These are phyloP conservation scores for Punctularia strigosozonata DNA, from an alignment of 768 basidiomycete genomes.

Conservation along the genomic window DNA sequence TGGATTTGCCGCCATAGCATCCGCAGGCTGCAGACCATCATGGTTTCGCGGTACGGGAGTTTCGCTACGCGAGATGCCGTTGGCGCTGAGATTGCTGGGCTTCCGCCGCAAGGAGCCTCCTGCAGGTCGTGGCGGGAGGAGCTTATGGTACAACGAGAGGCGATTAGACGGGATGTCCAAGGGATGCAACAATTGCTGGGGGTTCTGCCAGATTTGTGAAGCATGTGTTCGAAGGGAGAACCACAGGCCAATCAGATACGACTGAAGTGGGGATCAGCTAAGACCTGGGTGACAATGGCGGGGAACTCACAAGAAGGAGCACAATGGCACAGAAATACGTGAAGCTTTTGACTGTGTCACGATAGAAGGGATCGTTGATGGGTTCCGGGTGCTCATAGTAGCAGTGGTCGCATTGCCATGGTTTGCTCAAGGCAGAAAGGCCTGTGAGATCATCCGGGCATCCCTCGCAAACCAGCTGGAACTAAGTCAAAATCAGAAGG, in stretches of 20 bases:
- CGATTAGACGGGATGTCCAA: slow-evolving; percentile 30
- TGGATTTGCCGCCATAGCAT: too few species aligned
- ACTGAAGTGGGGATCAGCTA: slow-evolving; percentile 33
- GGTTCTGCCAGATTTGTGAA: slow-evolving; percentile 98
- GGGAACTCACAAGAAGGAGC: slow-evolving; percentile 67
- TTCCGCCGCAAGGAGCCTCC: slow-evolving; percentile 27
- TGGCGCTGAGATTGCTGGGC: slow-evolving; percentile 27
- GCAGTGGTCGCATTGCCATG: slow-evolving; percentile 87
- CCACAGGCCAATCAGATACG: slow-evolving; percentile 95
- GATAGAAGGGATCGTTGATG: slow-evolving; percentile 90
- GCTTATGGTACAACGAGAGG: slow-evolving; percentile 53
- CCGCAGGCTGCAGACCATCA: not conserved
- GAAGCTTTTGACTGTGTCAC: slow-evolving; percentile 85
- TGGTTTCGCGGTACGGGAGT: slow-evolving; percentile 14
- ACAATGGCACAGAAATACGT: slow-evolving; percentile 95
- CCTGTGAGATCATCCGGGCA: slow-evolving; percentile 44
- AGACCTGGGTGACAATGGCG: not conserved
- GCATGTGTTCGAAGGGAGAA: slow-evolving; percentile 98
- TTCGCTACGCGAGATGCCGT: slow-evolving; percentile 26
- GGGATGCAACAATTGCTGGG: slow-evolving; percentile 67
- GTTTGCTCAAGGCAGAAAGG: slow-evolving; percentile 21
- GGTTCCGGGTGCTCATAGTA: slow-evolving; percentile 94
- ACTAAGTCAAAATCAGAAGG: slow-evolving; percentile 34
- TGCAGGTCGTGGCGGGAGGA: slow-evolving; percentile 24
- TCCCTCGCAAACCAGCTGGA: slow-evolving; percentile 75